Conservation (phyloP, 2,329 filamentous ascomycete genomes). For the Zelopaecilomyces penicillatus region DNA sequence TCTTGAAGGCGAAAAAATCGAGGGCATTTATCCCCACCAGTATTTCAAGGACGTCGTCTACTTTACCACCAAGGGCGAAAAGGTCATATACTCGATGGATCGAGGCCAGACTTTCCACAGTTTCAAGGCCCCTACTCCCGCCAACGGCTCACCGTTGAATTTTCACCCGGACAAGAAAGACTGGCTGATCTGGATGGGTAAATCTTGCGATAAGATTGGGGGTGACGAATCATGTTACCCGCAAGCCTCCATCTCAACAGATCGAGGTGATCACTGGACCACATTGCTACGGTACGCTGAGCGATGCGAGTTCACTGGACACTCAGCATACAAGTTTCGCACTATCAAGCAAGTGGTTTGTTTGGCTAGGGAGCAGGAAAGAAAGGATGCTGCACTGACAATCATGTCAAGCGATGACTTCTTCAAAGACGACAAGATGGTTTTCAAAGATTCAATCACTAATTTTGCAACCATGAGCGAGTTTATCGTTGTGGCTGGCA, state of each 20-base stretch:
- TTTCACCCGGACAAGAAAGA: conserved; percentile 84
- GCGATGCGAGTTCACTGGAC: conserved; percentile 81
- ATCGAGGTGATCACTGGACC: conserved; percentile 75
- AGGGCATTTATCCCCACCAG: conserved; percentile 64
- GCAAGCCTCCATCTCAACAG: conserved; percentile 67
- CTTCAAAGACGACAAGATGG: conserved; percentile 53
- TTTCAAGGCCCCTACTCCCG: conserved; percentile 61
- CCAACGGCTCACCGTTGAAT: conserved; percentile 40
- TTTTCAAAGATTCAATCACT: conserved; percentile 53
- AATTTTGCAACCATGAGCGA: conserved; percentile 94
- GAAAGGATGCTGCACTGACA: conserved; percentile 52
- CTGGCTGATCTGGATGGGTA: conserved; percentile 87
- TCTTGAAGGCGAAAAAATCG: conserved; percentile 61
- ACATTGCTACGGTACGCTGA: conserved; percentile 64
- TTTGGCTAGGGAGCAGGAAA: conserved; percentile 46
- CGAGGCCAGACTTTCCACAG: conserved; percentile 64
- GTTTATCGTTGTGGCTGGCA: conserved; percentile 82
- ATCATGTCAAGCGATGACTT: conserved; percentile 73
- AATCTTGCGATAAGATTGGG: conserved; percentile 53
- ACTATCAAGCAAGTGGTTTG: conserved; percentile 51
- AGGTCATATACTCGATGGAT: conserved; percentile 73
- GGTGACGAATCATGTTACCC: conserved; percentile 53
- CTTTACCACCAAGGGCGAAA: conserved; percentile 62
- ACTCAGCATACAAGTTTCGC: conserved; percentile 46
- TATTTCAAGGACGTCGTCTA: conserved; percentile 81